A percentile compares a stretch with the other conserved stretches of the same genome.
phyloP scores from a whole-genome alignment of 192 early-diverging fungal genomes.

The Rhizoclosmatium globosum region DNA sequence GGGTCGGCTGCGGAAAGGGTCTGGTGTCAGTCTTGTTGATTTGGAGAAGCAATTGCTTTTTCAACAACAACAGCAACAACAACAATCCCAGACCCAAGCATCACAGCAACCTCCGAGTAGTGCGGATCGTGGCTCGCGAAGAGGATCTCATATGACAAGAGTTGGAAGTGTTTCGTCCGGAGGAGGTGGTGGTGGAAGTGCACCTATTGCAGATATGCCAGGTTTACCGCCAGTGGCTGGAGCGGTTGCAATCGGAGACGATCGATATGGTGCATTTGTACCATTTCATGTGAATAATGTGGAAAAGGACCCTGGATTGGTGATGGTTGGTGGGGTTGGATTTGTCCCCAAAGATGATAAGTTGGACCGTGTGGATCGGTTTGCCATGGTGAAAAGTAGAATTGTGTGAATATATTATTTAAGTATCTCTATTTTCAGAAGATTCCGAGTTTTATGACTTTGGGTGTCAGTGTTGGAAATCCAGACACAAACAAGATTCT shows the following conservation, averaged over 20 bases:
- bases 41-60: background rate
- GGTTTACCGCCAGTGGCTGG: background rate
- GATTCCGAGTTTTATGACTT: too few species aligned
- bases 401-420: slow-evolving; percentile 67
- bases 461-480: too few species aligned
- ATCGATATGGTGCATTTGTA: background rate
- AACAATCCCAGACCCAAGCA: background rate
- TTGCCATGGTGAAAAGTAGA: slow-evolving; percentile 88
- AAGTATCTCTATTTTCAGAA: too few species aligned
- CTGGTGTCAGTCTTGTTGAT: background rate
- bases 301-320: slow-evolving; percentile 21
- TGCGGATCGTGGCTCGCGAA: background rate
- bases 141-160: background rate
- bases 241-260: background rate
- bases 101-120: background rate
- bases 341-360: slow-evolving; percentile 53
- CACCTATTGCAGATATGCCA: background rate
- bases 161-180: background rate
- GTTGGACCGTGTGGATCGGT: slow-evolving; percentile 90
- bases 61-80: background rate
- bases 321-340: slow-evolving; percentile 47
- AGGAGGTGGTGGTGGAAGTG: too few species aligned
- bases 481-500: too few species aligned
- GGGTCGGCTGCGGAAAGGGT: background rate
- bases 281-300: background rate